Percentiles rank a stretch among this genome's conserved stretches.
phyloP scores from a whole-genome alignment of 23 red algal species.

The Gracilariopsis chorda region DNA sequence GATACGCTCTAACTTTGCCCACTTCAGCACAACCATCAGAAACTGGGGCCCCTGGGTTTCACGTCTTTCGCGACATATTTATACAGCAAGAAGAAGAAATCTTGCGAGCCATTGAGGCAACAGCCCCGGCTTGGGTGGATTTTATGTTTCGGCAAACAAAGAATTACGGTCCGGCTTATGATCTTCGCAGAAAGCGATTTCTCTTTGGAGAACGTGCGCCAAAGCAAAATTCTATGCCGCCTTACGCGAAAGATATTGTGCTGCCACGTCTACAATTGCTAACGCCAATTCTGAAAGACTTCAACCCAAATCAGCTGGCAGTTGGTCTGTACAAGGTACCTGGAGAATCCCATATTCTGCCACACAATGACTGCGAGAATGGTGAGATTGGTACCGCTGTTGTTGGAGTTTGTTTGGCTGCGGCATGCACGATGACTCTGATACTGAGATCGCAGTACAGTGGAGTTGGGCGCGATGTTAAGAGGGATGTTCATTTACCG shows the following conservation, averaged over 20 bases:
- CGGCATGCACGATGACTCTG: slow-evolving; percentile 56
- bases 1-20: background rate
- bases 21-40: background rate
- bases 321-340: slow-evolving; percentile 27
- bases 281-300: background rate
- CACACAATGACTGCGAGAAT: slow-evolving; percentile 63
- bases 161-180: slow-evolving; percentile 44
- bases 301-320: slow-evolving; percentile 49
- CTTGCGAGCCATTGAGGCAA: background rate
- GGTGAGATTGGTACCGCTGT: slow-evolving; percentile 49
- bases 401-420: slow-evolving; percentile 54
- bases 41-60: slow-evolving; percentile 28
- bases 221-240: background rate
- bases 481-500: slow-evolving; percentile 48
- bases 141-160: slow-evolving; percentile 34
- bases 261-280: slow-evolving; percentile 29
- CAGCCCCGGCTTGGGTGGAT: slow-evolving; percentile 4
- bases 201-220: slow-evolving; percentile 30
- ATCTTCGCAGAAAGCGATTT: background rate
- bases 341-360: slow-evolving; percentile 39
- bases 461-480: slow-evolving; percentile 36
- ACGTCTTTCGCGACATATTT: slow-evolving; percentile 11
- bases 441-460: background rate
- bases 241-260: slow-evolving; percentile 37
- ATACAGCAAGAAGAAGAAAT: background rate